Conservation (phyloP, 495 filamentous ascomycete species). For the Staphylotrichum longicolle region DNA sequence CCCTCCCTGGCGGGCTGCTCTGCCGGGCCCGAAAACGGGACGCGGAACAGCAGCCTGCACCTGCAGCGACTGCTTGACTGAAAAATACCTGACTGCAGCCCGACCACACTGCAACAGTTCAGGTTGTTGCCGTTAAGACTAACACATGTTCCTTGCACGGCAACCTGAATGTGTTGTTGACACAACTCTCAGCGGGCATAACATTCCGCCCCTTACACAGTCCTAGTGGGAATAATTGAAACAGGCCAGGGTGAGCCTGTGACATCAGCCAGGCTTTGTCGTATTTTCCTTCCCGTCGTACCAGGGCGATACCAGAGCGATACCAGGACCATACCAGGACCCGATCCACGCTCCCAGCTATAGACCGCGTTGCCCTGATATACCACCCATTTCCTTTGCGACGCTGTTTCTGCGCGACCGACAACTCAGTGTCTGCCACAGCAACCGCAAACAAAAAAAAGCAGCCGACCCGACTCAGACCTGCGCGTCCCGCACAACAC, state of each 20-base stretch:
- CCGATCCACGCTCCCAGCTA: too few species aligned
- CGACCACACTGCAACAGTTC: background rate
- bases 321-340: too few species aligned
- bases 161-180: background rate
- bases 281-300: background rate
- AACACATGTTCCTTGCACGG: too few species aligned
- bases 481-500: too few species aligned
- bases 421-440: too few species aligned
- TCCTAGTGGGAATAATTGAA: background rate
- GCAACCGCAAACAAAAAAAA: too few species aligned
- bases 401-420: too few species aligned
- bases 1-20: background rate
- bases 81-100: conserved; percentile 10
- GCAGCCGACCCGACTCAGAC: too few species aligned
- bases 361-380: too few species aligned
- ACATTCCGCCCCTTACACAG: background rate
- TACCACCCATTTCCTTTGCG: too few species aligned
- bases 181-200: background rate
- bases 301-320: too few species aligned
- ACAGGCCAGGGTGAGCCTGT: background rate
- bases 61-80: background rate
- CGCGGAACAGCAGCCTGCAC: background rate
- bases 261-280: background rate
- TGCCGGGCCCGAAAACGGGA: background rate
- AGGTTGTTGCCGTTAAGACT: too few species aligned